Evolutionary conservation across 768 basidiomycete species (phyloP), one percentile per base, ranked within the genome.

Genomic region (Dictyophora rubrovolvata): DNA sequence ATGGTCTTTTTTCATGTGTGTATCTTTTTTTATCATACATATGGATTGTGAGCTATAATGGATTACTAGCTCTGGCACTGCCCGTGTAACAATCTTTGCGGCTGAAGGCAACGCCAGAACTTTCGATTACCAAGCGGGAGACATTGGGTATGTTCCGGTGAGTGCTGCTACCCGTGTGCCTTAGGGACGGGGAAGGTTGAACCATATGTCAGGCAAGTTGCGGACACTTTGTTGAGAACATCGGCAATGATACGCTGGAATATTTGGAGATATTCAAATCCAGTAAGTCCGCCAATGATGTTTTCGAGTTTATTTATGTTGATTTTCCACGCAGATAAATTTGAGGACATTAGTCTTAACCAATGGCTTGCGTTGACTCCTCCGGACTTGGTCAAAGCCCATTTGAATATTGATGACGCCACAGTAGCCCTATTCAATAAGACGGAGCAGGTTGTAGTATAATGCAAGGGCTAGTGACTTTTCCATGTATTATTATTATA

Each of bases 221-320:
- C 78, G 82, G 83, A 0, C 85, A 86, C 65, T 85, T 85, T 64
- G 73, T 86, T 22, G 83, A 85, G 66, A 85, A 86, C 67, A 81
- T 75, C 4, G 83, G 83, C 16, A 79, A 82, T 62, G 74, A 75
- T 1, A 78, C 83, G 1, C 66, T 86, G 48, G 72, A 69, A 61
- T 82, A 78, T 64, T 71, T 86, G 7, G 83, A 86, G 65, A 77
- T 86, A n/a, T 81, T 85, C 67, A 78, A 74, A 63, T 73, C 81
- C 28, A 74, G 79, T 77, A 65, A 54, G 70, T 36, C 37, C 20
- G 14, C 56, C 59, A 34, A 55, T 58, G 20, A 57, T 14, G 34
- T 53, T 65, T n/a, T 49, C 52, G 7, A 46, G 20, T 6, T 42
- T 35, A 70, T 66, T 66, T 71, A 52, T 71, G 72, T 54, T 48